Conservation (phyloP, 768 basidiomycete species). For the Mycena capillaripes region DNA sequence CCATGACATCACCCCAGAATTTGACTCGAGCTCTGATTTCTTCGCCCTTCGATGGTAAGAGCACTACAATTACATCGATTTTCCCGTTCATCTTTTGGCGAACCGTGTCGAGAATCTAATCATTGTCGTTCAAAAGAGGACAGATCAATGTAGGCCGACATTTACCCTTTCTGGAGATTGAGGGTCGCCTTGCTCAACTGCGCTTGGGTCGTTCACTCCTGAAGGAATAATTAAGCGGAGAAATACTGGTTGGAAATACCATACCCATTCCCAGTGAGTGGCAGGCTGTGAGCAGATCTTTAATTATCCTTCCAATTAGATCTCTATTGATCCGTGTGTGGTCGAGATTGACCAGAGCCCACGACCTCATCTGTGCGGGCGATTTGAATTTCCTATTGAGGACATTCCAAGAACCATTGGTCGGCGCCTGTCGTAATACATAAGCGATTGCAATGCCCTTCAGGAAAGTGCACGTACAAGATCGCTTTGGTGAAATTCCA, state of each 20-base stretch:
- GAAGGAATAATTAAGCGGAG: background rate
- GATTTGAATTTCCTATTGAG: slow-evolving; percentile 35
- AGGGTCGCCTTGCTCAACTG: background rate
- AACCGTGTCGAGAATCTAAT: slow-evolving; percentile 7
- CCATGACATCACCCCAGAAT: slow-evolving; percentile 66
- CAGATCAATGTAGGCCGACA: background rate
- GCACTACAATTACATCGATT: slow-evolving; percentile 58
- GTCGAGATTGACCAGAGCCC: slow-evolving; percentile 40
- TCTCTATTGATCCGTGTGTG: background rate
- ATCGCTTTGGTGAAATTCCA: slow-evolving; percentile 25
- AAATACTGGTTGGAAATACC: background rate
- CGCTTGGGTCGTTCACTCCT: background rate
- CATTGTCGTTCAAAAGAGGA: background rate
- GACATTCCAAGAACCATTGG: slow-evolving; percentile 47
- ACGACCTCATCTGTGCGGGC: slow-evolving; percentile 33
- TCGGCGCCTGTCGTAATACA: slow-evolving; percentile 39
- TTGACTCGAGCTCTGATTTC: slow-evolving; percentile 64
- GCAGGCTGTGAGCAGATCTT: slow-evolving; percentile 15
- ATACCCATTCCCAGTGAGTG: slow-evolving; percentile 35
- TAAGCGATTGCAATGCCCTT: background rate
- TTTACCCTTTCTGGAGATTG: slow-evolving; percentile 1
- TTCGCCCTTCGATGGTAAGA: slow-evolving; percentile 65
- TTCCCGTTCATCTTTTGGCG: background rate
- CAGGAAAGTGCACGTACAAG: background rate
- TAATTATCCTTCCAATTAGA: background rate